phyloP scores from a whole-genome alignment of 495 filamentous ascomycete species.

The Xylaria telfairii region DNA sequence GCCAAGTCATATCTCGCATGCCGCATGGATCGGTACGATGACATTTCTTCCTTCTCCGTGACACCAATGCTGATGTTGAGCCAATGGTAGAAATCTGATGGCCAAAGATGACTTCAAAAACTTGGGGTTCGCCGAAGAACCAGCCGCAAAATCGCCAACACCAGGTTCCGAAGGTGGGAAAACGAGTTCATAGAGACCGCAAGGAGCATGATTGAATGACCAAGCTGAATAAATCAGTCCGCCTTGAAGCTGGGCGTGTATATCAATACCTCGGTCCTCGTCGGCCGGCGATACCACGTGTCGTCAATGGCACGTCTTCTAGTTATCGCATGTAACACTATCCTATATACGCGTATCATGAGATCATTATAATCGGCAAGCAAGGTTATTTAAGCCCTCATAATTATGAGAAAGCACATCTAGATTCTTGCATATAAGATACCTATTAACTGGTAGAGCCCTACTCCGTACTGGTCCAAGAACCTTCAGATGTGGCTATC shows the following conservation, averaged over 20 bases:
- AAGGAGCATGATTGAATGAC: neutral
- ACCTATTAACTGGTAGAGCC: neutral
- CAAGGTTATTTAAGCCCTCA: neutral
- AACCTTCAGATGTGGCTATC: neutral
- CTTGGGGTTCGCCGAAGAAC: conserved; percentile 73
- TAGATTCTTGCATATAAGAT: neutral
- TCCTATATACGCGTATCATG: neutral
- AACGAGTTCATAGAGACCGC: neutral
- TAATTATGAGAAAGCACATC: neutral
- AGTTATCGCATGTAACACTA: neutral
- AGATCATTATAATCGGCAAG: neutral
- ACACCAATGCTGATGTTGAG: neutral
- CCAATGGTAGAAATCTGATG: conserved; percentile 80
- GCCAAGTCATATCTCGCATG: conserved; percentile 89
- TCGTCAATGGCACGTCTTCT: neutral
- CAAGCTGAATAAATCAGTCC: neutral
- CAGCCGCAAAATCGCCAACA: conserved; percentile 41
- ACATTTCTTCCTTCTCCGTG: conserved; percentile 17
- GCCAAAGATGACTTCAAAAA: conserved; percentile 92
- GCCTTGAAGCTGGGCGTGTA: conserved; percentile 6
- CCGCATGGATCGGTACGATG: conserved; percentile 87
- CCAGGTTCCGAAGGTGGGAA: conserved; percentile 25
- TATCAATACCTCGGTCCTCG: neutral
- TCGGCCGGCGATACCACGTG: neutral
- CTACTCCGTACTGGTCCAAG: neutral